Base-by-base conservation (phyloP, 2,329 filamentous ascomycete species). In the Fusarium concolor region DNA sequence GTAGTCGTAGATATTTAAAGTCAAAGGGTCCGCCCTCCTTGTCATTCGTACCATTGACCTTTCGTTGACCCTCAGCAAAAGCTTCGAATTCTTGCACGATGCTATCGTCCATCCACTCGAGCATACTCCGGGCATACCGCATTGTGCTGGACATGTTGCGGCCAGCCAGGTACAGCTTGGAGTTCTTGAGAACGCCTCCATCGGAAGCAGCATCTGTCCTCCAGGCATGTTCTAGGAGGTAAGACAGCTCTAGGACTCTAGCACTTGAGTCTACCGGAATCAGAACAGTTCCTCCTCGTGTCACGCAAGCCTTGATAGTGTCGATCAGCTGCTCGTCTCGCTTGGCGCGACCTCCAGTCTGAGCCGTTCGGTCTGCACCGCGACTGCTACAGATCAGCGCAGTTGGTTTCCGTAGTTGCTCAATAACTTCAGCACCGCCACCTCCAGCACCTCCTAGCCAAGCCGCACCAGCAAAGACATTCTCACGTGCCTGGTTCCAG, bases 21-120 rank as follows among this genome's bases (percentile, higher is more conserved):
- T 97, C 94, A 68, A 99, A 97, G 0, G 96, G 94, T 0, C 92
- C 92, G 3, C 84, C 85, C 35, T 84, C 82, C 65, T 84, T 88
- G 15, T 82, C 80, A 26, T 80, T 82, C 14, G 82, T 78, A 0
- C 81, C 79, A 12, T 83, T 82, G 10, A 82, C 79, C 62, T 81
- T 84, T 5, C 80, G 76, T 65, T 84, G 81, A 5, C 79, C 82
- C 66, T 88, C 86, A 3, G 85, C 86, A 46, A 89, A 84, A 15
- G 90, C 89, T 76, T 97, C 94, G 65, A 97, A 96, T 73, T 98
- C 95, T 55, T 94, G 90, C 41, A 97, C 91, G 61, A 99, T 96
- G 59, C 90, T 91, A 75, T 97, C 94, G 76, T 98, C 94, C 94
- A 99, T 98, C 96, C 96, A 99, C 76, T 99, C 96, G 31, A 99